Percentiles rank a stretch among this genome's conserved stretches.
phyloP scores from a whole-genome alignment of 805 yeast genomes.

The Cephaloascus fragrans region DNA sequence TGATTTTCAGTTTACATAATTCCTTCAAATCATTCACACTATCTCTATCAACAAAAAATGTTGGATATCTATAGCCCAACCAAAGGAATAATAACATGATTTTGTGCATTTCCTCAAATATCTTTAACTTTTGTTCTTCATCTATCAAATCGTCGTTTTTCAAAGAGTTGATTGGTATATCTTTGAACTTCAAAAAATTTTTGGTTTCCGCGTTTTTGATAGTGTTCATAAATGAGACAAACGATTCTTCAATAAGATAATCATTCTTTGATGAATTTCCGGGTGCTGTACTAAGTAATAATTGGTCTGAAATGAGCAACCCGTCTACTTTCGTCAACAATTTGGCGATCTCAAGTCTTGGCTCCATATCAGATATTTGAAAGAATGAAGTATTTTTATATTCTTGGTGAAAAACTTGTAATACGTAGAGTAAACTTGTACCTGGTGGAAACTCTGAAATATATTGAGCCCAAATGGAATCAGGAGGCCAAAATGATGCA shows the following conservation, averaged over 20 bases:
- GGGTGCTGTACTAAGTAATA: slow-evolving; percentile 55
- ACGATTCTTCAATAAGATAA: slow-evolving; percentile 28
- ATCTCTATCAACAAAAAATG: slow-evolving; percentile 64
- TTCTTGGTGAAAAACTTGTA: slow-evolving; percentile 37
- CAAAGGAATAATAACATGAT: slow-evolving; percentile 64
- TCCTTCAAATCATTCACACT: slow-evolving; percentile 63
- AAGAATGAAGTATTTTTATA: slow-evolving; percentile 17
- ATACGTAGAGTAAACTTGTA: slow-evolving; percentile 34
- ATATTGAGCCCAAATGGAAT: slow-evolving; percentile 55
- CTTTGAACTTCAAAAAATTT: slow-evolving; percentile 42
- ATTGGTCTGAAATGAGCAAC: slow-evolving; percentile 43
- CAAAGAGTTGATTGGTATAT: slow-evolving; percentile 12
- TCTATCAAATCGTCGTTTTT: slow-evolving; percentile 10
- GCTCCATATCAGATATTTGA: slow-evolving; percentile 25
- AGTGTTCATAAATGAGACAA: slow-evolving; percentile 37
- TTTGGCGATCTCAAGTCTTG: slow-evolving; percentile 28
- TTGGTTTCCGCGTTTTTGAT: slow-evolving; percentile 46
- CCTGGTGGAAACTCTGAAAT: slow-evolving; percentile 50
- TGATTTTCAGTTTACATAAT: slow-evolving; percentile 55
- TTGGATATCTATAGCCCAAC: slow-evolving; percentile 83
- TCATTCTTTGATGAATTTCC: slow-evolving; percentile 27
- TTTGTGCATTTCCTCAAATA: slow-evolving; percentile 60
- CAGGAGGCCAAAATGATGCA: slow-evolving; percentile 80
- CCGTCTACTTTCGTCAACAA: slow-evolving; percentile 26
- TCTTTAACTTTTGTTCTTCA: slow-evolving; percentile 6